These are phyloP conservation scores for Fomitopsis pinicola DNA, from an alignment of 1,284 basidiomycete genomes.

Conservation along the genomic window DNA sequence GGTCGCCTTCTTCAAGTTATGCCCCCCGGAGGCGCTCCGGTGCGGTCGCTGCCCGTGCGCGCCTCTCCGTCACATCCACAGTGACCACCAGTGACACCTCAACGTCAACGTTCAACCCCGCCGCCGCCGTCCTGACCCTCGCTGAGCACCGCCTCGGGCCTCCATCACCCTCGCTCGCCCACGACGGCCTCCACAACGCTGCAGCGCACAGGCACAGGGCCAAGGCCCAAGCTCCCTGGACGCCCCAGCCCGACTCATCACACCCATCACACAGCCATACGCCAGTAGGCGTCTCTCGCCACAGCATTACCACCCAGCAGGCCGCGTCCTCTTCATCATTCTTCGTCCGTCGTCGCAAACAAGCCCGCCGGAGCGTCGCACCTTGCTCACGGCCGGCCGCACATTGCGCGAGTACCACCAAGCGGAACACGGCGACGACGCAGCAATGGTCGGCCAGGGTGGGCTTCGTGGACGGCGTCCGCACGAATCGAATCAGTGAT, in stretches of 20 bases:
- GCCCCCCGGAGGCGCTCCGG: not conserved
- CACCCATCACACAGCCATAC: constrained; percentile 1
- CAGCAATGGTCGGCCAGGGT: not conserved
- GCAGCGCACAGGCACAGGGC: not conserved
- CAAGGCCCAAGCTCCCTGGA: not conserved
- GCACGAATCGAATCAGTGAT: not conserved
- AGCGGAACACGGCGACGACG: not conserved
- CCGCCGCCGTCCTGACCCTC: not conserved
- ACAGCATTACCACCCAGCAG: not conserved
- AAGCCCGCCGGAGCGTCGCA: not conserved
- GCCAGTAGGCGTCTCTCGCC: not conserved
- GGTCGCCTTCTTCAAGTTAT: not conserved
- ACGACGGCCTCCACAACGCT: not conserved
- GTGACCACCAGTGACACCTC: not conserved
- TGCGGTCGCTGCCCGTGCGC: not conserved
- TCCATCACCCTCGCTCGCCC: not conserved
- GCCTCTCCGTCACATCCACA: not conserved
- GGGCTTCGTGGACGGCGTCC: not conserved
- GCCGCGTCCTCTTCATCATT: not conserved
- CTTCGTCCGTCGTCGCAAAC: not conserved
- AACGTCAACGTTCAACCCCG: too few relatives aligned
- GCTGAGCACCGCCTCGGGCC: not conserved
- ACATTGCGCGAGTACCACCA: not conserved
- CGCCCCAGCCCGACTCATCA: not conserved
- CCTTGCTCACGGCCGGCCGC: not conserved